Evolutionary conservation across 306 rosid genomes (phyloP).

Genomic region (Pterocarpus macrocarpus): DNA sequence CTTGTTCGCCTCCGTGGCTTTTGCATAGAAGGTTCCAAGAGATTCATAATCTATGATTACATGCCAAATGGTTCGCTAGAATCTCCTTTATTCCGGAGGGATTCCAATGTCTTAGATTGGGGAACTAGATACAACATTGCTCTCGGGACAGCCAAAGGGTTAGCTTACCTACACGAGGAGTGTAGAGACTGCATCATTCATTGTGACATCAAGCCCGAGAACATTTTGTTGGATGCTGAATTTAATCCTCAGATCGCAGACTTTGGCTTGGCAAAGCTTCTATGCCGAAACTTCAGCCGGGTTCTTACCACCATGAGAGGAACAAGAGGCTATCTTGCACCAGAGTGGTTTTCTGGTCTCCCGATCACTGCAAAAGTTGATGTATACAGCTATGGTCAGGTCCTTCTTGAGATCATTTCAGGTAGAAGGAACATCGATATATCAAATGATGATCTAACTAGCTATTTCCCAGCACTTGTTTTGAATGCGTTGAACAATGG

Average conservation of each 20-base stretch:
- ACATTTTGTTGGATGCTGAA: slow-evolving; percentile 56
- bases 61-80: slow-evolving; percentile 59
- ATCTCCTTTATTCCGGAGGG: slow-evolving; percentile 40
- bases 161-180: slow-evolving; percentile 56
- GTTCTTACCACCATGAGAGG: slow-evolving; percentile 62
- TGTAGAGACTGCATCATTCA: slow-evolving; percentile 61
- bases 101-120: slow-evolving; percentile 42
- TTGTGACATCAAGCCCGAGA: slow-evolving; percentile 65
- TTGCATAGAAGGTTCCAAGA: slow-evolving; percentile 46
- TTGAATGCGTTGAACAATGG: slow-evolving; percentile 43
- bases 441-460: slow-evolving; percentile 36
- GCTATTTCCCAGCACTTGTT: slow-evolving; percentile 51
- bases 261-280: slow-evolving; percentile 61
- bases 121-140: slow-evolving; percentile 55
- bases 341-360: slow-evolving; percentile 65
- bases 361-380: slow-evolving; percentile 61
- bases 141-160: slow-evolving; percentile 54
- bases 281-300: slow-evolving; percentile 55
- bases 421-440: slow-evolving; percentile 54
- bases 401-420: slow-evolving; percentile 53
- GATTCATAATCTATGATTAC: slow-evolving; percentile 56
- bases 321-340: slow-evolving; percentile 65
- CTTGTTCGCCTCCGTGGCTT: slow-evolving; percentile 57
- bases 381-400: slow-evolving; percentile 57
- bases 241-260: slow-evolving; percentile 54